Evolutionary conservation across 2,329 filamentous ascomycete genomes (phyloP).

Genomic region (Ophiostoma tasmaniense): DNA sequence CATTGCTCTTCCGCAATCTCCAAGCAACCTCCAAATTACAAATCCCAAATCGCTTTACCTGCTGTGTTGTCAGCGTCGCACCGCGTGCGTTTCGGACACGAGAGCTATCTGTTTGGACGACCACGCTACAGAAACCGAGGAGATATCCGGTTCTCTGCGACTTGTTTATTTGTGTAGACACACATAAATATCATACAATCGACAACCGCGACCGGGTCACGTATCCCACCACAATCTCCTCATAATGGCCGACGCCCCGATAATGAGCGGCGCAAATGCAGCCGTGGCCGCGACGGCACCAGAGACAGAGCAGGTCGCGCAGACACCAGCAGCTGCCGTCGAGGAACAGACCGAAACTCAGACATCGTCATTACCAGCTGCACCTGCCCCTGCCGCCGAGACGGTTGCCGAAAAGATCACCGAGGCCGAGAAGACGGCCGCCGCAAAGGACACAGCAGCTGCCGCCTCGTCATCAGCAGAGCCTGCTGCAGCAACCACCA

Average conservation of each 20-base stretch:
- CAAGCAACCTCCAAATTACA: neutral
- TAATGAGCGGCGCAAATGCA: slow-evolving; percentile 21
- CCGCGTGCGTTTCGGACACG: slow-evolving; percentile 1
- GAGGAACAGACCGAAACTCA: neutral
- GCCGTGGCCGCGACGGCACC: slow-evolving; percentile 14
- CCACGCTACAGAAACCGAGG: neutral
- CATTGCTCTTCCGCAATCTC: neutral
- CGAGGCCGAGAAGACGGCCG: neutral
- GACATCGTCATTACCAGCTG: neutral
- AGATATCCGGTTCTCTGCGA: neutral
- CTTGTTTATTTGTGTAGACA: neutral
- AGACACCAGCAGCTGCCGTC: neutral
- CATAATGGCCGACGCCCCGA: slow-evolving; percentile 19
- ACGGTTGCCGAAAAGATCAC: neutral
- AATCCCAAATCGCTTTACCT: neutral
- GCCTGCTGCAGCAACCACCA: neutral
- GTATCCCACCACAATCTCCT: neutral
- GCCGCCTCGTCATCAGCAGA: neutral
- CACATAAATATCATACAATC: neutral
- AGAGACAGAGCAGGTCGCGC: slow-evolving; percentile 12
- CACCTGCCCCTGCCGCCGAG: neutral
- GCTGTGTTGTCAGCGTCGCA: neutral
- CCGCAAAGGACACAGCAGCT: neutral
- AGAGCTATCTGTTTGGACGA: neutral
- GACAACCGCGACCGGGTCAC: neutral